phyloP scores from a whole-genome alignment of 2,329 filamentous ascomycete species.

The Cladophialophora bantiana region DNA sequence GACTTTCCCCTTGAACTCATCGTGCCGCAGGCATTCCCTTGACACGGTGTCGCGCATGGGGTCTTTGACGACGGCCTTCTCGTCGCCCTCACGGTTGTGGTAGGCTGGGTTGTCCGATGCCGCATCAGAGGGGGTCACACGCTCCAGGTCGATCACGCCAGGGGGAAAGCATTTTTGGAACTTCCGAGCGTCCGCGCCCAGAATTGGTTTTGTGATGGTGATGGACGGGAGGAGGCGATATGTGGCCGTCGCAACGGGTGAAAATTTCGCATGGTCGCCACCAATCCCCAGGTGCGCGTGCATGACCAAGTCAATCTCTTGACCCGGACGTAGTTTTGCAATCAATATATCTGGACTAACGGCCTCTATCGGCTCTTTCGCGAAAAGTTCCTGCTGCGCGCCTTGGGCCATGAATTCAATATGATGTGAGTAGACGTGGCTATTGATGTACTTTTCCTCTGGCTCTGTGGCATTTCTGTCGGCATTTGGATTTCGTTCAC shows the following conservation, averaged over 20 bases:
- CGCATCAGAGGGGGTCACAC: constrained; percentile 72
- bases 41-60: constrained; percentile 95
- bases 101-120: constrained; percentile 67
- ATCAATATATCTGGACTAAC: constrained; percentile 92
- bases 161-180: constrained; percentile 87
- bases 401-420: constrained; percentile 79
- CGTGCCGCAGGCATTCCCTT: constrained; percentile 87
- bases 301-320: constrained; percentile 84
- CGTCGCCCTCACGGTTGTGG: constrained; percentile 76
- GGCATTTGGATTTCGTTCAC: constrained; percentile 78
- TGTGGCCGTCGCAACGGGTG: constrained; percentile 90
- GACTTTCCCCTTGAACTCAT: constrained; percentile 94
- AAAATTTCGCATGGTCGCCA: constrained; percentile 95
- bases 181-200: constrained; percentile 85
- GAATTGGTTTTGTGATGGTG: constrained; percentile 79
- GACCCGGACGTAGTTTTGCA: constrained; percentile 89
- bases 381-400: constrained; percentile 70
- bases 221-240: constrained; percentile 93
- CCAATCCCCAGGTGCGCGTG: constrained; percentile 96
- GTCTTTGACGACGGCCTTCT: constrained; percentile 85
- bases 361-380: constrained; percentile 67
- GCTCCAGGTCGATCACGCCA: constrained; percentile 83
- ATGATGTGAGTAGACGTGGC: constrained; percentile 80
- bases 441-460: constrained; percentile 81
- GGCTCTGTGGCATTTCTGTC: constrained; percentile 78